phyloP scores from a whole-genome alignment of 1,139 yeast species.

The Yamadazyma jaroonii region DNA sequence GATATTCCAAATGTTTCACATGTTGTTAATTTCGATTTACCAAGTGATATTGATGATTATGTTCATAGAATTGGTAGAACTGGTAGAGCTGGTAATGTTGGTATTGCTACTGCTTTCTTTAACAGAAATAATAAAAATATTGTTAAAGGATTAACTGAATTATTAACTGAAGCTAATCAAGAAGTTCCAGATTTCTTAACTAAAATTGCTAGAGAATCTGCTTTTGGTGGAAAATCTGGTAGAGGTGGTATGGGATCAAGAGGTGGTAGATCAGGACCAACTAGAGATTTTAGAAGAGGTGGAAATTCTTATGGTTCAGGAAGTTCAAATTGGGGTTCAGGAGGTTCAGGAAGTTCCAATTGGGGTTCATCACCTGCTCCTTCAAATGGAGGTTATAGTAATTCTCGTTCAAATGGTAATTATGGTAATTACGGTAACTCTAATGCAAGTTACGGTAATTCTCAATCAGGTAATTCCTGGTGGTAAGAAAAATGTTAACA shows the following conservation, averaged over 20 bases:
- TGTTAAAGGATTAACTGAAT: slow-evolving; percentile 82
- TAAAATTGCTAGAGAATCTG: slow-evolving; percentile 75
- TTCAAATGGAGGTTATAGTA: slow-evolving; percentile 11
- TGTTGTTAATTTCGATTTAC: slow-evolving; percentile 95
- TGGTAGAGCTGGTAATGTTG: slow-evolving; percentile 99
- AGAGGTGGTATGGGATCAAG: slow-evolving; percentile 37
- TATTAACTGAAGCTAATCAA: slow-evolving; percentile 94
- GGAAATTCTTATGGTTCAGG: slow-evolving; percentile 29
- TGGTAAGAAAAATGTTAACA: slow-evolving; percentile 24
- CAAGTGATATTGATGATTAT: slow-evolving; percentile 95
- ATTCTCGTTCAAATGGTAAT: slow-evolving; percentile 8
- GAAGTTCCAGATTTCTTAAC: slow-evolving; percentile 89
- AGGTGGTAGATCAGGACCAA: slow-evolving; percentile 44
- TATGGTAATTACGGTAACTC: slow-evolving; percentile 12
- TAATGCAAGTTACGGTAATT: neutral
- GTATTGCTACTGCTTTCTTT: slow-evolving; percentile 97
- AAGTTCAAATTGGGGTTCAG: slow-evolving; percentile 23
- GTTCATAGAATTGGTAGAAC: slow-evolving; percentile 99
- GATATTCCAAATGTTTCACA: slow-evolving; percentile 99
- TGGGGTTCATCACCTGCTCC: slow-evolving; percentile 22
- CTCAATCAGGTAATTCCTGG: slow-evolving; percentile 28
- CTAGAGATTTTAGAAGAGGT: slow-evolving; percentile 61
- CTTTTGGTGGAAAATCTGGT: slow-evolving; percentile 51
- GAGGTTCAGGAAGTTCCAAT: slow-evolving; percentile 23
- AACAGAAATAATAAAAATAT: slow-evolving; percentile 93